Percentiles rank a stretch among this genome's conserved stretches.
phyloP scores from a whole-genome alignment of 2,329 filamentous ascomycete species.

The Neopestalotiopsis rosae region DNA sequence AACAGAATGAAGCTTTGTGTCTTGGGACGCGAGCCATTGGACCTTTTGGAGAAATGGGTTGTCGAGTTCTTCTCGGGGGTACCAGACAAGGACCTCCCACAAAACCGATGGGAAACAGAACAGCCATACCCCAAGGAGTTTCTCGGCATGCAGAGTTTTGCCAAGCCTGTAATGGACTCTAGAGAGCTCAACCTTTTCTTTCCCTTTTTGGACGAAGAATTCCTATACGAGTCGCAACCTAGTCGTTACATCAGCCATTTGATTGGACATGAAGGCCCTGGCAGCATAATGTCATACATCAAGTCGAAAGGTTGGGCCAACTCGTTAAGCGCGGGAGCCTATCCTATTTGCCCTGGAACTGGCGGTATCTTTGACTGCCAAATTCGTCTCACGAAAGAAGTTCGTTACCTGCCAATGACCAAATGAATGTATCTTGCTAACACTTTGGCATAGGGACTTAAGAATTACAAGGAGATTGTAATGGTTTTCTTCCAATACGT shows the following conservation, averaged over 20 bases:
- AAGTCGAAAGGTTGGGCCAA: constrained; percentile 86
- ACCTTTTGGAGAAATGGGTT: constrained; percentile 84
- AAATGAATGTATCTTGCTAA: constrained; percentile 17
- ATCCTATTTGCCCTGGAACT: constrained; percentile 76
- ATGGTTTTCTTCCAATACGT: constrained; percentile 92
- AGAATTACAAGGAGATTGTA: constrained; percentile 80
- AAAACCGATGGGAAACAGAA: constrained; percentile 59
- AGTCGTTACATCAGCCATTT: constrained; percentile 87
- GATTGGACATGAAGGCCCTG: constrained; percentile 90
- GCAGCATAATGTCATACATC: constrained; percentile 88
- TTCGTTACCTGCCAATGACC: constrained; percentile 34
- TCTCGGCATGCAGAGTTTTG: constrained; percentile 75
- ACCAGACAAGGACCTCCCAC: constrained; percentile 78
- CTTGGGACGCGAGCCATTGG: constrained; percentile 79
- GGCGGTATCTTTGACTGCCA: constrained; percentile 81
- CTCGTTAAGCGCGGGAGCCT: constrained; percentile 77
- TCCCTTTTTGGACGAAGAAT: constrained; percentile 83
- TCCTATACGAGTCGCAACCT: constrained; percentile 79
- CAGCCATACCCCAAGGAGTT: constrained; percentile 54
- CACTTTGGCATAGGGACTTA: constrained; percentile 58
- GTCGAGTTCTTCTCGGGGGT: constrained; percentile 82
- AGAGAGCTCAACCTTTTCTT: constrained; percentile 82
- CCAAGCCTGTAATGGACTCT: constrained; percentile 90
- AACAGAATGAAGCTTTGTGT: constrained; percentile 94
- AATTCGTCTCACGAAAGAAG: constrained; percentile 83